These are phyloP conservation scores for Apiospora saccharicola DNA, from an alignment of 2,329 filamentous ascomycete genomes.

Conservation along the genomic window DNA sequence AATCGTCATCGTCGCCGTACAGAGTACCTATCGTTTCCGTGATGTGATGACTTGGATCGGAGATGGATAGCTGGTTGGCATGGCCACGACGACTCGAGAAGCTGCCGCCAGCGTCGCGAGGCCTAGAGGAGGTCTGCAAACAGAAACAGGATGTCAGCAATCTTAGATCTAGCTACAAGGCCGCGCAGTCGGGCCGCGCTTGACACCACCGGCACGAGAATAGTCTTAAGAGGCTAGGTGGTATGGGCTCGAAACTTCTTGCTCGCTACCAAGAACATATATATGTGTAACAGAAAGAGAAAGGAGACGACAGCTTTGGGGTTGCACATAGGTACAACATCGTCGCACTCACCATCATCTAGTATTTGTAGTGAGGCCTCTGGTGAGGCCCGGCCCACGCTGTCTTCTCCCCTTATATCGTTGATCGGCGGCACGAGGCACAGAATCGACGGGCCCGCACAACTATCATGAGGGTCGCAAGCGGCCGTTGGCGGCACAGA, in stretches of 20 bases:
- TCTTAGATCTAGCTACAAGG: neutral
- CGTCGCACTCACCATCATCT: constrained; percentile 30
- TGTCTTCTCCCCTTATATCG: constrained; percentile 22
- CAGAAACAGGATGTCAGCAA: constrained; percentile 7
- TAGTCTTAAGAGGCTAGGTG: neutral
- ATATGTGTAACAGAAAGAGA: neutral
- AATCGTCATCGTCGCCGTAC: constrained; percentile 79
- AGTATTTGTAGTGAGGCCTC: constrained; percentile 24
- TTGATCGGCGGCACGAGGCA: constrained; percentile 28
- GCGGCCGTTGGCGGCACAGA: constrained; percentile 25
- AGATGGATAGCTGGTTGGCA: constrained; percentile 70
- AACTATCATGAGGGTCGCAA: constrained; percentile 29
- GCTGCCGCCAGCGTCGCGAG: constrained; percentile 63
- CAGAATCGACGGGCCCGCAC: constrained; percentile 26
- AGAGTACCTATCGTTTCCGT: constrained; percentile 92
- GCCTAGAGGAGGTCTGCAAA: constrained; percentile 64
- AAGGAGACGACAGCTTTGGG: neutral
- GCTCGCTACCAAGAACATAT: neutral
- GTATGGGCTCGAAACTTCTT: neutral
- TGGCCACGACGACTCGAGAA: constrained; percentile 67
- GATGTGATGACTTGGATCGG: constrained; percentile 91
- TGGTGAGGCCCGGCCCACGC: constrained; percentile 26
- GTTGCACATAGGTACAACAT: neutral
- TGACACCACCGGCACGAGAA: neutral
- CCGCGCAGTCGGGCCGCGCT: neutral